Conservation (phyloP, 139 green algal genomes). For the Coelastrella sp. region DNA sequence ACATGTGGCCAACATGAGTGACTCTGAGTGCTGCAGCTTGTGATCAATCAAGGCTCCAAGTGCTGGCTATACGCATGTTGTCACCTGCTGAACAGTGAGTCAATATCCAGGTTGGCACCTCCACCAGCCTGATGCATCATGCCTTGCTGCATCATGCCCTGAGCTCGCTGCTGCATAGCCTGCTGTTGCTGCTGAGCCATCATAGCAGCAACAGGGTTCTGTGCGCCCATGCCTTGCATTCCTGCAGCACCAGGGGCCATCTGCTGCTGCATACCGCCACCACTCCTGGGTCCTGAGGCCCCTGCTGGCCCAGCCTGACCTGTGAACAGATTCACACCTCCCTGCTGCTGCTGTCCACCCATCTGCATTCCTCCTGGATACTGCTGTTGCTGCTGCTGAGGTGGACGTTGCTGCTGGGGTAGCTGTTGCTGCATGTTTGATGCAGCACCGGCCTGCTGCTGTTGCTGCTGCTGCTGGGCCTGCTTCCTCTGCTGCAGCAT, state of each 20-base stretch:
- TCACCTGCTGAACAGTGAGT: background rate
- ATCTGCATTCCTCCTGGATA: background rate
- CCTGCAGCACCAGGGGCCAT: background rate
- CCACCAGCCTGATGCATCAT: background rate
- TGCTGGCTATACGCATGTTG: background rate
- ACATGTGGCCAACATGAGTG: no score
- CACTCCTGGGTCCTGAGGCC: background rate
- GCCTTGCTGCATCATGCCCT: background rate
- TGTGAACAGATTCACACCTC: background rate
- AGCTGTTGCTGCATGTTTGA: background rate
- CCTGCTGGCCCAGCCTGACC: background rate
- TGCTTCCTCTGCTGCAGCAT: background rate
- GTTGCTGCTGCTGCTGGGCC: slow-evolving; percentile 11
- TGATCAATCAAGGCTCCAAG: background rate
- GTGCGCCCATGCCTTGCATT: background rate
- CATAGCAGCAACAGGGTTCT: background rate
- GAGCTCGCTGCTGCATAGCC: background rate
- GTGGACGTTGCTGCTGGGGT: background rate
- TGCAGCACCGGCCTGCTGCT: background rate
- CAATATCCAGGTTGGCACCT: background rate
- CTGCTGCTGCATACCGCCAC: background rate
- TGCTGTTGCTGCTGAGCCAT: background rate
- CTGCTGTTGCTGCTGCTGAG: slow-evolving; percentile 29
- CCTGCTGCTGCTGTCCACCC: background rate
- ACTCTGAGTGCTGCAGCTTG: no score